Evolutionary conservation across 1,284 basidiomycete species (phyloP), one percentile per base, ranked within the genome.

Genomic region (Ganoderma lingzhi): DNA sequence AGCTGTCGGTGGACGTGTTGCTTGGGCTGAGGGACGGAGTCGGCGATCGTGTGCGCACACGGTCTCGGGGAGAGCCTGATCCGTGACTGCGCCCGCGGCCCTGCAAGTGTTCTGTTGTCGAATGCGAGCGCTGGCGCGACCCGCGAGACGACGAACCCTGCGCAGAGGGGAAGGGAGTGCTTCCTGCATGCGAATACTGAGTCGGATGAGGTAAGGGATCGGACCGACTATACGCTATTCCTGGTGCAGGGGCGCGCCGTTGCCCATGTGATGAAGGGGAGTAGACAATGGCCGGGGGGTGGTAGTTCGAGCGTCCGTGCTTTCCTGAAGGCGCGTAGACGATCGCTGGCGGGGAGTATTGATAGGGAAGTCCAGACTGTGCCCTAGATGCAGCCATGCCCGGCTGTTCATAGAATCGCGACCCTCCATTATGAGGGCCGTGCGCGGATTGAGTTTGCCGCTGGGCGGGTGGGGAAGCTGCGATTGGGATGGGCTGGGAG

Each of bases 1-100:
- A 90, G 51, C 85, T 85, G 17, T 82, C 80, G 72, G 85, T 90
- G 44, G 78, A 80, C 8, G 81, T 79, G 32, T 88, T 84, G 66
- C 84, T 76, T 67, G 67, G 76, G 68, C 70, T 70, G 55, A 71
- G 64, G 35, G 73, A 66, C 15, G 74, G 73, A 17, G 75, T 75
- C 10, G 70, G 71, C 1, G 75, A 75, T 65, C 73, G 76, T 5
- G 70, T 73, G 56, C 69, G 73, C 44, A 59, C 62, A 37, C 66
- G 74, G n/a, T 70, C 73, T 35, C 73, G 74, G 10, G 66, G 53
- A 32, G 63, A 62, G 61, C 63, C 71, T 6, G 71, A 58, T 0
- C 59, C 67, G 23, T 67, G 66, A 63, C 70, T 71, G 28, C 73
- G 66, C 6, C 61, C 67, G n/a, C 66, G 64, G 19, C 64, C 39